Evolutionary conservation across 495 filamentous ascomycete species (phyloP), one percentile per base, ranked within the genome.

Genomic region (Neurospora sp.): DNA sequence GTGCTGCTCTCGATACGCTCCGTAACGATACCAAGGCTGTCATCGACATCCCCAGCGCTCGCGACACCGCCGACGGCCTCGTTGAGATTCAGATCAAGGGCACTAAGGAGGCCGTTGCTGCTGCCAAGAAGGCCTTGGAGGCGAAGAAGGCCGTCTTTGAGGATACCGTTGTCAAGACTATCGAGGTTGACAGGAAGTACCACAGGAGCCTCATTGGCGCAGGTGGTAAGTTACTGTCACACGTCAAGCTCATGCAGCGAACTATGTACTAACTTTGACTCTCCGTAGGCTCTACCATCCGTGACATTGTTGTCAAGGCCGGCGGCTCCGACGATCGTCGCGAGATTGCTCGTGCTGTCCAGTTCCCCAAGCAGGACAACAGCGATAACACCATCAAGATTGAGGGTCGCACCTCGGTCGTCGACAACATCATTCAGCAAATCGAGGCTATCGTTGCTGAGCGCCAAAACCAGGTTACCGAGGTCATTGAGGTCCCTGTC

Each of bases 71-170:
- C 18, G 89, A 93, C 73, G 82, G 87, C 22, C 84, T 89, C 40
- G 91, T 94, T 20, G 90, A 97, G 76, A 96, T 99, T 79, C 90
- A 89, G 75, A 87, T 98, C 75, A 94, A 93, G 84, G 96, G 96
- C 68, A 95, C 92, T 22, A 95, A 97, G 84, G 84, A 91, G 74
- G 91, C 95, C 74, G 96, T 98, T 71, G 89, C 92, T 35, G 90
- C 93, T 40, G 95, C 96, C 5, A 95, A 96, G 89, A 92, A 92
- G 84, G 82, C 94, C 37, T 83, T 98, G 69, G 89, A 94, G 78
- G 90, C 95, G 82, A 94, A 94, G 78, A 90, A 89, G 70, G 90
- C 88, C 61, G 86, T 92, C 59, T 97, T 97, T 75, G 94, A 98
- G 78, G 88, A 95, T 72, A 97, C 89, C 16, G 87, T 97, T 70